Evolutionary conservation across 1,284 basidiomycete genomes (phyloP), one percentile per base, ranked within the genome.

Genomic region (Macrocystidia cucumis): DNA sequence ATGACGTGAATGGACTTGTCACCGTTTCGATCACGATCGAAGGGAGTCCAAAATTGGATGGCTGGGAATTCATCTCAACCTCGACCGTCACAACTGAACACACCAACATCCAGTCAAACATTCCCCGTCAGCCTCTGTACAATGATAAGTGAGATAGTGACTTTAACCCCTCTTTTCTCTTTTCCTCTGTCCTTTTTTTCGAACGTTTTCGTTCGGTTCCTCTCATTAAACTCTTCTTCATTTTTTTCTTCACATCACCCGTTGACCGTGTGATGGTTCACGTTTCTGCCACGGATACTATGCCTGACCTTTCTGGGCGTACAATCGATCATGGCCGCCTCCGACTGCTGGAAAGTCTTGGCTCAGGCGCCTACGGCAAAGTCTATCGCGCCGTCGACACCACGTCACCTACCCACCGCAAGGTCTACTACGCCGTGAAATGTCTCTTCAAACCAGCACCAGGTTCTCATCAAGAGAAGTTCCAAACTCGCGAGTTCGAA

Each of bases 301-400:
- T 66, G 63, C 79, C 69, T 38, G 59, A 72, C 42, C 63, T 74
- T 44, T 53, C 63, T 35, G 67, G 67, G 34, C 51, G 52, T 40
- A 54, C 47, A 35, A 62, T 84, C 44, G 71, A 72, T 51, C 53
- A 65, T 40, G 72, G 72, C 34, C 69, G 69, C 34, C 69, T 85
- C 48, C 67, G 73, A 49, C 67, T 91, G 43, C 56, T 78, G 42
- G 69, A 75, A 39, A 66, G 73, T 32, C 67, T 91, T 35, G 89
- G 85, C 28, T 65, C 77, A 29, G 89, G 89, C 24, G 79, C 82
- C 7, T 90, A 87, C 46, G 87, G 87, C 33, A 77, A 80, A 38
- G 88, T 91, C 45, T 91, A 91, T 60, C 71, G 74, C 38, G 84
- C 79, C 11, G 52, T 77, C 34, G 78, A 83, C 44, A 49, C 50